Evolutionary conservation across 83 land plant genomes (phyloP).

Genomic region (Diphasiastrum complanatum): DNA sequence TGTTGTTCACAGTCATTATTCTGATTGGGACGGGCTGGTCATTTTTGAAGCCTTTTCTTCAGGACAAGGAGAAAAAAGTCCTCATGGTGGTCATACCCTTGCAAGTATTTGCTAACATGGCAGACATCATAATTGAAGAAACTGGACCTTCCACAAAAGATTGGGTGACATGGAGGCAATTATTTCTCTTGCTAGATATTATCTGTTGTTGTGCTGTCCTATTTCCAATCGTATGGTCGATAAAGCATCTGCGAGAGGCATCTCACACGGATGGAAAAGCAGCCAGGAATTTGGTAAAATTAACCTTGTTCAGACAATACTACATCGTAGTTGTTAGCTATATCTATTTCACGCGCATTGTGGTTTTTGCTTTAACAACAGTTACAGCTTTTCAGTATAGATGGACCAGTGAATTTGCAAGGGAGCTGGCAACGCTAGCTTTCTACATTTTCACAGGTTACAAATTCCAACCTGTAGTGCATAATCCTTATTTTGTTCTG

Average conservation of each 20-base stretch:
- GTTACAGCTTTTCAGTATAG: conserved; percentile 68
- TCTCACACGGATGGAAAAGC: conserved; percentile 95
- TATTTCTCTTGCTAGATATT: conserved; percentile 70
- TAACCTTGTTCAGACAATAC: conserved; percentile 78
- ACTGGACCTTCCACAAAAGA: conserved; percentile 79
- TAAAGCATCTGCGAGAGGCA: conserved; percentile 65
- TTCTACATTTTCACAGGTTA: conserved; percentile 68
- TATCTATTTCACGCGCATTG: conserved; percentile 80
- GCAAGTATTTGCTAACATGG: conserved; percentile 78
- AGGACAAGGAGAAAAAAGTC: conserved; percentile 91
- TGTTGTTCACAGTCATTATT: conserved; percentile 78
- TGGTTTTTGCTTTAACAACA: conserved; percentile 71
- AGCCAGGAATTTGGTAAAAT: conserved; percentile 71
- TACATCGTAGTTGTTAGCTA: conserved; percentile 86
- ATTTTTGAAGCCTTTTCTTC: conserved; percentile 80
- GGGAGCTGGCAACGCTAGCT: conserved; percentile 62
- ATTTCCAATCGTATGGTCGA: conserved; percentile 95
- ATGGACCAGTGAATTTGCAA: conserved; percentile 67
- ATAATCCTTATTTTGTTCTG: conserved; percentile 73
- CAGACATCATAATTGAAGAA: conserved; percentile 66
- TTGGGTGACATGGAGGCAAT: conserved; percentile 81
- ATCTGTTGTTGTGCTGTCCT: conserved; percentile 86
- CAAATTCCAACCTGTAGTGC: conserved; percentile 73
- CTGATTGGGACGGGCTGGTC: conserved; percentile 97
- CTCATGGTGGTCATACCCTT: conserved; percentile 91